A percentile compares a stretch with the other conserved stretches of the same genome.
Evolutionary conservation across 768 basidiomycete species (phyloP).

Genomic region (Leccinum incarnatum): DNA sequence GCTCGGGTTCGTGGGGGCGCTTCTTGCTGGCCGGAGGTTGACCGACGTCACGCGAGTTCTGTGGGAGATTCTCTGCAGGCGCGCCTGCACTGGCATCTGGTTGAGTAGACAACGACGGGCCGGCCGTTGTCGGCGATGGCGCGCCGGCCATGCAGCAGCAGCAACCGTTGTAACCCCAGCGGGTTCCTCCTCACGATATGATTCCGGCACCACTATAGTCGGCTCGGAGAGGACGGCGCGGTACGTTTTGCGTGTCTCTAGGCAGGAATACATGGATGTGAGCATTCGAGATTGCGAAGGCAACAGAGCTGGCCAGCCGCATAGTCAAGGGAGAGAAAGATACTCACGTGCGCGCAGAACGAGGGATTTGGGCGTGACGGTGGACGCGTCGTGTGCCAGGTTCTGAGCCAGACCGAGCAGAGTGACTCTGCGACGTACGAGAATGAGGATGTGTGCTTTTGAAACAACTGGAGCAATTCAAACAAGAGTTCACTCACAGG

Average conservation of each 20-base stretch:
- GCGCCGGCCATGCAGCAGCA: not conserved
- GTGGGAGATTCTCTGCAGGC: not conserved
- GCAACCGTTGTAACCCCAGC: too few relatives aligned
- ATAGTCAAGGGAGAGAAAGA: not conserved
- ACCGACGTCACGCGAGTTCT: not conserved
- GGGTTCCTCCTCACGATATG: not conserved
- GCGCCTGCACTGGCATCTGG: not conserved
- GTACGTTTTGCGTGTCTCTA: slow-evolving; percentile 81
- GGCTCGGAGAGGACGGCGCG: slow-evolving; percentile 79
- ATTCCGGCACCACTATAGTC: slow-evolving; percentile 51
- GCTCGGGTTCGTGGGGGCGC: slow-evolving; percentile 22
- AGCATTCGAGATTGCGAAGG: not conserved
- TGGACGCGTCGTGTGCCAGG: slow-evolving; percentile 58
- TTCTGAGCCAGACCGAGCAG: slow-evolving; percentile 70
- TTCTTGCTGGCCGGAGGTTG: slow-evolving; percentile 13
- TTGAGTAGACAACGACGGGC: not conserved
- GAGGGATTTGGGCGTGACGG: slow-evolving; percentile 62
- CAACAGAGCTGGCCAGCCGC: not conserved
- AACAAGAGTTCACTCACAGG: slow-evolving; percentile 49
- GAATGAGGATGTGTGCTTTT: not conserved
- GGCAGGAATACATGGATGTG: not conserved
- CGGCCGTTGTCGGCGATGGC: not conserved
- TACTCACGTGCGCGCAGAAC: slow-evolving; percentile 70
- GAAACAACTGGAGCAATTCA: not conserved
- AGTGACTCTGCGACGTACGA: slow-evolving; percentile 46